Evolutionary conservation across 768 basidiomycete genomes (phyloP).

Genomic region (Dacryopinax primogenitus): DNA sequence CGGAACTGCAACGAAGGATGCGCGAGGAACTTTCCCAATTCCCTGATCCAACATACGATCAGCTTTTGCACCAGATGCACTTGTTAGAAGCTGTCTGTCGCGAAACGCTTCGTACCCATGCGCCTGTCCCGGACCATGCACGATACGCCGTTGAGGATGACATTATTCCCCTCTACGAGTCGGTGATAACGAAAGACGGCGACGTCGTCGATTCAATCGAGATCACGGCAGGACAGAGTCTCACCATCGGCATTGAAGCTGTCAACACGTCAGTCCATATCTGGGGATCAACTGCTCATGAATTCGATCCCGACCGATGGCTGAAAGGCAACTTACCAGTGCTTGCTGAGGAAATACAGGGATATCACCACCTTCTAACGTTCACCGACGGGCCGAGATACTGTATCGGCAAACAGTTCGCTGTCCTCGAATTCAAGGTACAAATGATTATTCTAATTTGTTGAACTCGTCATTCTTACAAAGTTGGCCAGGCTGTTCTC

Average conservation of each 20-base stretch:
- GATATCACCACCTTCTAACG: conserved; percentile 8
- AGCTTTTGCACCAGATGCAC: conserved; percentile 21
- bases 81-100: conserved; percentile 51
- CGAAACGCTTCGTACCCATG: conserved; percentile 49
- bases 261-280: conserved; percentile 24
- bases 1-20: conserved; percentile 41
- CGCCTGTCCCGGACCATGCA: conserved; percentile 42
- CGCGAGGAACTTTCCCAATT: conserved; percentile 40
- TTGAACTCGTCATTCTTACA: neutral
- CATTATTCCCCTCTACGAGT: conserved; percentile 39
- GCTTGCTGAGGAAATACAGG: neutral
- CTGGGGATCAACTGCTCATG: conserved; percentile 49
- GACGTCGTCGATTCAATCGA: conserved; percentile 26
- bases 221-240: conserved; percentile 43
- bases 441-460: neutral
- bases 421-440: conserved; percentile 38
- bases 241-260: conserved; percentile 45
- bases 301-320: conserved; percentile 55
- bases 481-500: neutral
- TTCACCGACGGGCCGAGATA: conserved; percentile 37
- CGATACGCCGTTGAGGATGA: conserved; percentile 35
- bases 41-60: conserved; percentile 28
- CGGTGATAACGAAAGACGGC: conserved; percentile 20
- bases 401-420: conserved; percentile 49
- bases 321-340: conserved; percentile 21